Percentiles rank a stretch among this genome's conserved stretches.
Evolutionary conservation across 1,139 yeast genomes (phyloP).

Genomic region (Debaryomyces sp.): DNA sequence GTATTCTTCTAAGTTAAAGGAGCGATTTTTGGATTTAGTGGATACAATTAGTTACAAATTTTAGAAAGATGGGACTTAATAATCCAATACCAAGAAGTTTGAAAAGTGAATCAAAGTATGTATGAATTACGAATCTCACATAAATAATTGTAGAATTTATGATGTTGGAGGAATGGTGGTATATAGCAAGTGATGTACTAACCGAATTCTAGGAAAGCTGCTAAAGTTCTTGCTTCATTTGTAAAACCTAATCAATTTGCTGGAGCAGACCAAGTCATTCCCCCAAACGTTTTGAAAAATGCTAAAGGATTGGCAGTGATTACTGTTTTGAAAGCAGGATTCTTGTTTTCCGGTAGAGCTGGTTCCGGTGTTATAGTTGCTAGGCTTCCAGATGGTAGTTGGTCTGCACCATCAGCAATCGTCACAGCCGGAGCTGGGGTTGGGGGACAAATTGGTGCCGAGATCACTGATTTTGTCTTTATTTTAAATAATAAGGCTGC

Average conservation of each 20-base stretch:
- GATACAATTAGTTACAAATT: neutral
- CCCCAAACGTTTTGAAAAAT: conserved; percentile 82
- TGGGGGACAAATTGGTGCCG: conserved; percentile 97
- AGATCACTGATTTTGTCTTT: conserved; percentile 93
- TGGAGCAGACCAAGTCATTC: conserved; percentile 89
- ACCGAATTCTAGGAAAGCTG: conserved; percentile 71
- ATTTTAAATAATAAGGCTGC: conserved; percentile 86
- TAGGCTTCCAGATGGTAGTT: conserved; percentile 86
- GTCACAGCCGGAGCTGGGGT: conserved; percentile 98
- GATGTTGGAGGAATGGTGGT: too few relatives aligned
- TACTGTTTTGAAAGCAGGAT: conserved; percentile 95
- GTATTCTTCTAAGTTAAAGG: neutral
- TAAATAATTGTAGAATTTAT: neutral
- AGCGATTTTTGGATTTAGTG: neutral
- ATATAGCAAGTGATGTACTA: conserved; percentile 7
- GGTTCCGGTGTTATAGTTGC: conserved; percentile 97
- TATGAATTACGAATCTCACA: conserved; percentile 16
- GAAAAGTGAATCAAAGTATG: conserved; percentile 83
- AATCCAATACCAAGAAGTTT: conserved; percentile 95
- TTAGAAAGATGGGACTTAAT: conserved; percentile 57
- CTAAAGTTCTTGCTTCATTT: conserved; percentile 85
- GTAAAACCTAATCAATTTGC: conserved; percentile 94
- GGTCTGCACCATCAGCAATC: conserved; percentile 99
- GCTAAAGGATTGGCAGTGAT: conserved; percentile 93
- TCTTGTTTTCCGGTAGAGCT: conserved; percentile 93